Conservation (phyloP, 768 basidiomycete species). For the Cytidiella melzeri region DNA sequence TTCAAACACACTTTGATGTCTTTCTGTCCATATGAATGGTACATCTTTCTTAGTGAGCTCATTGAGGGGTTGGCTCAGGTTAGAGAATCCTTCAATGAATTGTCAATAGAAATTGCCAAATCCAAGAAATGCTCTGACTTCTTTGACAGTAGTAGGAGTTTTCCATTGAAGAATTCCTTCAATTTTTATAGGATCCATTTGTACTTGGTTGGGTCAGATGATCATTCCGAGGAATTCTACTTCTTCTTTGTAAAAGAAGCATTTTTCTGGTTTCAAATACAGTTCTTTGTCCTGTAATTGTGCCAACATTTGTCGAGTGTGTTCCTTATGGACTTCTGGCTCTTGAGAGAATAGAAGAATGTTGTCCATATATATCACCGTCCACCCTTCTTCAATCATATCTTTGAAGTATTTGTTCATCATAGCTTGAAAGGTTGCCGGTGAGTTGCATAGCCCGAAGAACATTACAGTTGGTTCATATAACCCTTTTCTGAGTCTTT, state of each 20-base stretch:
- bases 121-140: conserved; percentile 24
- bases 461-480: conserved; percentile 38
- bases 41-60: conserved; percentile 13
- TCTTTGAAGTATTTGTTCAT: conserved; percentile 26
- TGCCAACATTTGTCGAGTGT: conserved; percentile 18
- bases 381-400: conserved; percentile 25
- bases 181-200: conserved; percentile 30
- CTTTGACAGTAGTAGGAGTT: conserved; percentile 12
- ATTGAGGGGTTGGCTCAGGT: conserved; percentile 13
- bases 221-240: conserved; percentile 29
- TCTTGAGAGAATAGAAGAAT: conserved; percentile 25
- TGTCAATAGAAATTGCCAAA: conserved; percentile 26
- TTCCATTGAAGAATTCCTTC: conserved; percentile 27
- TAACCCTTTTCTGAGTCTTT: conserved; percentile 19
- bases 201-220: conserved; percentile 11
- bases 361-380: conserved; percentile 38
- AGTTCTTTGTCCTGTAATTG: conserved; percentile 23
- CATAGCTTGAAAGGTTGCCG: conserved; percentile 30
- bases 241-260: conserved; percentile 22
- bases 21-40: conserved; percentile 8
- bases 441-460: conserved; percentile 31
- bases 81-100: conserved; percentile 25
- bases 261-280: conserved; percentile 32
- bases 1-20: conserved; percentile 13
- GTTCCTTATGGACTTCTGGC: conserved; percentile 16